A percentile compares a stretch with the other conserved stretches of the same genome.
Conservation (phyloP, 2,329 filamentous ascomycete genomes). For the Ophiostoma sp. region DNA sequence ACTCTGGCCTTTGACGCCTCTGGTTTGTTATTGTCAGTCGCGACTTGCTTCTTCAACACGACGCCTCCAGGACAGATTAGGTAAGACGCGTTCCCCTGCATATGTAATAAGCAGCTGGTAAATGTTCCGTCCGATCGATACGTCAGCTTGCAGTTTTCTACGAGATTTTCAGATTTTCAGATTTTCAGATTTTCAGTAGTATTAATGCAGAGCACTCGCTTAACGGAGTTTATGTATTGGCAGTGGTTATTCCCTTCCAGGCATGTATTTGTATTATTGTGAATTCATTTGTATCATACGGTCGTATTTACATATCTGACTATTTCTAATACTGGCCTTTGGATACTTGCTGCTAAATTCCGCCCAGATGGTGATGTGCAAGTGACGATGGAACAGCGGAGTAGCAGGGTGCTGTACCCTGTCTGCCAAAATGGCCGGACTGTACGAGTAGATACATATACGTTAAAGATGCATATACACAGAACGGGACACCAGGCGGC, state of each 20-base stretch:
- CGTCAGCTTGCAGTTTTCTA: too few species aligned
- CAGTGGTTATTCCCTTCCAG: too few species aligned
- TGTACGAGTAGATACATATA: neutral
- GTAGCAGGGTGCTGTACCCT: neutral
- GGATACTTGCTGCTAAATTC: neutral
- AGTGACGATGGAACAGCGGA: neutral
- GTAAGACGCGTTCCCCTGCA: neutral
- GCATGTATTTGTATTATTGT: neutral
- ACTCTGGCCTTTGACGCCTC: too few species aligned
- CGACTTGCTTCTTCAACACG: constrained; percentile 2
- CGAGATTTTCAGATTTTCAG: too few species aligned
- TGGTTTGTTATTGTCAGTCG: neutral
- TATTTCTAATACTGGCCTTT: neutral
- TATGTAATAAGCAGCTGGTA: neutral
- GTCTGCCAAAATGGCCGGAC: neutral
- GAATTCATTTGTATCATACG: neutral
- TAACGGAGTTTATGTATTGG: too few species aligned
- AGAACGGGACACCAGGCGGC: too few species aligned
- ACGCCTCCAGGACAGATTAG: neutral
- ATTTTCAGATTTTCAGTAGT: too few species aligned
- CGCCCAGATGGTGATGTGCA: neutral
- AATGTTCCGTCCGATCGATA: neutral
- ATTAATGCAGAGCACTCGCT: too few species aligned
- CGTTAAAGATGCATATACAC: neutral
- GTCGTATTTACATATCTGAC: neutral